Evolutionary conservation across 2,329 filamentous ascomycete species (phyloP).

Genomic region (Botrytis byssoidea): DNA sequence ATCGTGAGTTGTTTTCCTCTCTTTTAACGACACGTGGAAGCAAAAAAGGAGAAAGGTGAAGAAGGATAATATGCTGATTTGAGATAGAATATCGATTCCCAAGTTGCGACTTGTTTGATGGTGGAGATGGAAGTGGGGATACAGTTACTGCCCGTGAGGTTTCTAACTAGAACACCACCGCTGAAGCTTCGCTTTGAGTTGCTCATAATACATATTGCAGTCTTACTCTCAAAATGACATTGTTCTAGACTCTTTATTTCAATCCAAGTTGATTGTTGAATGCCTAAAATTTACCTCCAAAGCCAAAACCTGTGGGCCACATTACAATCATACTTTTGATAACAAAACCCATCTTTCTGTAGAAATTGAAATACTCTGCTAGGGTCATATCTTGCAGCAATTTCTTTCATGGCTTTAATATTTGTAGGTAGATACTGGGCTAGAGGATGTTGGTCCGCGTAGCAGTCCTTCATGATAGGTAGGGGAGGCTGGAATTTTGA

Average conservation of each 20-base stretch:
- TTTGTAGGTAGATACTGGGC: neutral
- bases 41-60: fast-evolving
- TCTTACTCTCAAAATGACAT: neutral
- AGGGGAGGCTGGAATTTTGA: neutral
- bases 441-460: constrained; percentile 3
- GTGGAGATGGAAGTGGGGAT: neutral
- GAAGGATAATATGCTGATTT: neutral
- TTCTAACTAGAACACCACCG: neutral
- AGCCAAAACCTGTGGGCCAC: neutral
- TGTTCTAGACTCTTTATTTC: neutral
- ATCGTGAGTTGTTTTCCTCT: constrained; percentile 22
- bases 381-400: neutral
- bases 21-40: neutral
- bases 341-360: neutral
- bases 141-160: neutral
- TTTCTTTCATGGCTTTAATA: neutral
- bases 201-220: too few species aligned
- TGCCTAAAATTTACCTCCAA: neutral
- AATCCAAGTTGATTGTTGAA: neutral
- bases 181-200: neutral
- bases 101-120: neutral
- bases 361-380: neutral
- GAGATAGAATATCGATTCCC: constrained; percentile 17
- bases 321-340: neutral
- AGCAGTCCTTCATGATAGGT: neutral